Conservation (phyloP, 176 grass and related monocot genomes). For the Avena sativa region DNA sequence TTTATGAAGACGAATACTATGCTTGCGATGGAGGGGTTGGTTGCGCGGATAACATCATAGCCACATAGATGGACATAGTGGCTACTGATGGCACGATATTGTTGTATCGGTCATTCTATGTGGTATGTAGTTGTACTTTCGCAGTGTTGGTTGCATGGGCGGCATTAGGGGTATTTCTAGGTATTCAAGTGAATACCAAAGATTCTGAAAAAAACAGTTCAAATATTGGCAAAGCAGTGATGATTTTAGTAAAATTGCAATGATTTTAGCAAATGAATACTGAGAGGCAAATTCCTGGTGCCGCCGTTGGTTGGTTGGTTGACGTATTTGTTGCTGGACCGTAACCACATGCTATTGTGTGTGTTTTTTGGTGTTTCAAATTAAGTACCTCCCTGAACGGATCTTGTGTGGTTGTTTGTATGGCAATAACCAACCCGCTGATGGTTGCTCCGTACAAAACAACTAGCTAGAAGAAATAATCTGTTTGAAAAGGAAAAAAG, state of each 20-base stretch:
- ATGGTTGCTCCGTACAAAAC: not conserved
- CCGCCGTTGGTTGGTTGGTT: not conserved
- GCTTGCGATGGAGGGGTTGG: not conserved
- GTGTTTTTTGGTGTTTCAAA: no score
- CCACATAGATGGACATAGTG: not conserved
- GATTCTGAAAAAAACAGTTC: no score
- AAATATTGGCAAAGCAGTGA: no score
- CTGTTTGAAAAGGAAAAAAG: not conserved
- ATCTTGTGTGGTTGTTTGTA: not conserved
- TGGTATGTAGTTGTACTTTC: not conserved
- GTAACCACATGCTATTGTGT: no score
- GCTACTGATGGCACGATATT: not conserved
- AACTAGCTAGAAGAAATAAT: not conserved
- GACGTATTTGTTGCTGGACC: not conserved
- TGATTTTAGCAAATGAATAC: no score
- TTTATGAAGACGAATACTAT: not conserved
- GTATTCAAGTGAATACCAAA: no score
- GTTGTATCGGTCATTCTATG: not conserved
- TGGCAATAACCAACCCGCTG: not conserved
- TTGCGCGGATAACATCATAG: not conserved
- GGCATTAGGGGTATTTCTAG: no score
- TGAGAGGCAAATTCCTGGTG: no score
- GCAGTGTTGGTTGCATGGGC: not conserved
- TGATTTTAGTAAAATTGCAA: no score
- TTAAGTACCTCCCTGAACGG: no score